Base-by-base conservation (phyloP, 345 rosid species). In the Salix udensis region DNA sequence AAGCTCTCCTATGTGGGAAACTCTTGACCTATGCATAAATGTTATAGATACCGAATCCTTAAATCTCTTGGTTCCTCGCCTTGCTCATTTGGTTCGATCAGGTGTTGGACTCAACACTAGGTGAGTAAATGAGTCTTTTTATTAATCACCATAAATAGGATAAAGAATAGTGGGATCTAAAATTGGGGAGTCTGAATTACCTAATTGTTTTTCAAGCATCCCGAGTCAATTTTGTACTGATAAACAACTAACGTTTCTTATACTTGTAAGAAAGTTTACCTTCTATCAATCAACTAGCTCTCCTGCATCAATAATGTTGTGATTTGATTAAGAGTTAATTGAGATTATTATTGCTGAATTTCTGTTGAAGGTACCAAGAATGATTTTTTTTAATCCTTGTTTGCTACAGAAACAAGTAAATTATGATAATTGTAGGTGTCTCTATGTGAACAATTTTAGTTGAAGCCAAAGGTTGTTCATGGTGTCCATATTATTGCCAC, bases 1-100 rank as follows among this genome's bases (percentile, higher is more conserved):
- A 88, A 86, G 96, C 82, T 95, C 98, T 83, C 94, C 97, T 50
- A 95, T 95, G 98, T 95, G 98, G 98, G 98, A 95, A 87, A 95
- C 98, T 76, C 97, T 95, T 77, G 98, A 95, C 74, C 83, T 90
- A 46, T 95, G 98, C 89, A 86, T 95, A 76, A 91, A 90, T 85
- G 88, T 89, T 73, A 89, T 88, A 75, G 89, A 93, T 84, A 80
- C 79, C 2, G 90, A 88, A 77, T 89, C 97, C 75, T 85, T 95
- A 64, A 90, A 95, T 75, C 79, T 83, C 82, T 81, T 95, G 87
- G 90, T 93, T 74, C 97, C 92, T 80, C 91, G 92, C 78, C 92
- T 95, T 82, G 86, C 88, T 70, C 94, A 88, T 61, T 88, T 95
- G 92, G 94, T 91, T 78, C 93, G 91, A 64, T 91, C 96, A 73